Conservation (phyloP, 73 alveolate species). For the Uronychia setigera region DNA sequence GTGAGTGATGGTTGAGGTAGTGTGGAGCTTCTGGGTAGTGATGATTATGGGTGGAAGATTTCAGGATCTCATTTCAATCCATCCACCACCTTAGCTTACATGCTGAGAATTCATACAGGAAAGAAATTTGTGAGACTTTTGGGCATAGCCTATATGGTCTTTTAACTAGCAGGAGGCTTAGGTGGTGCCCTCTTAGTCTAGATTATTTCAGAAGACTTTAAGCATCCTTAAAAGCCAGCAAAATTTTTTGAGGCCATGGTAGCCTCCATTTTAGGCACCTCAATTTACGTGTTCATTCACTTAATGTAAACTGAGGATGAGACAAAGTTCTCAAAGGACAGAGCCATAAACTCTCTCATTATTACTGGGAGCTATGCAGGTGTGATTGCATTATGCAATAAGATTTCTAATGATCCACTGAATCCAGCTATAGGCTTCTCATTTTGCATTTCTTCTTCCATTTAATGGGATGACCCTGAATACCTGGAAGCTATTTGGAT, state of each 20-base stretch:
- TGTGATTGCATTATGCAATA: constrained; percentile 20
- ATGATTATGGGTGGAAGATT: constrained; percentile 17
- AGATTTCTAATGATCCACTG: constrained; percentile 12
- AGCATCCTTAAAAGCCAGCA: constrained; percentile 1
- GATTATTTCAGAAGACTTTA: constrained; percentile 13
- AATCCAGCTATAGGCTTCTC: constrained; percentile 70
- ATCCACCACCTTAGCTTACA: constrained; percentile 58
- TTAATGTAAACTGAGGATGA: constrained; percentile 50
- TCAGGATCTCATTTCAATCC: constrained; percentile 75
- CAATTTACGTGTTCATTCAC: constrained; percentile 39
- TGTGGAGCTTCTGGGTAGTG: constrained; percentile 2
- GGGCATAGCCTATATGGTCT: constrained; percentile 58
- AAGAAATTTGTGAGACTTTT: constrained; percentile 43
- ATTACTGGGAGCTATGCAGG: constrained; percentile 59
- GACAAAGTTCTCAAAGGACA: constrained; percentile 59
- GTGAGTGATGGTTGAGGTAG: no score
- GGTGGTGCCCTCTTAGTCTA: constrained; percentile 46
- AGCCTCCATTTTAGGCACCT: constrained; percentile 28
- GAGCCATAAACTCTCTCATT: constrained; percentile 52
- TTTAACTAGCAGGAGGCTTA: constrained; percentile 52
- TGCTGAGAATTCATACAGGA: constrained; percentile 62
- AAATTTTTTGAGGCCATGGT: neutral
- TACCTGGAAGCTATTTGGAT: constrained; percentile 41
- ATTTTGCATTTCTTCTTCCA: constrained; percentile 6
- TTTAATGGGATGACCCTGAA: constrained; percentile 35